Evolutionary conservation across 768 basidiomycete species (phyloP), one percentile per base, ranked within the genome.

Genomic region (Hemileccinum rubropunctum): DNA sequence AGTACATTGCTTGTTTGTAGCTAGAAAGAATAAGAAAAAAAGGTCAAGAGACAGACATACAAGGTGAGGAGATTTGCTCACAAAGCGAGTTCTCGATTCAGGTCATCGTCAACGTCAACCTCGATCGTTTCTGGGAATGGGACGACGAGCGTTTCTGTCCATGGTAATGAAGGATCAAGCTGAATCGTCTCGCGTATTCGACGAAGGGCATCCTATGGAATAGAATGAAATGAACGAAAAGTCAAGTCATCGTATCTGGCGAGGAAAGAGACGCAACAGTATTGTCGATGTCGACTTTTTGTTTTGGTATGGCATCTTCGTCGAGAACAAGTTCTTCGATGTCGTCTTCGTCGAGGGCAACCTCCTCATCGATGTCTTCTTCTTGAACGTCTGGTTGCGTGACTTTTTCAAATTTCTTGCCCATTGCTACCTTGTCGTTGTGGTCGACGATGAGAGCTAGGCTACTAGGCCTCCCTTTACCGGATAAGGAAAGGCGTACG

Each of bases 21-120:
- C 95, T 98, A 62, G 2, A 55, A 30, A n/a, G n/a, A n/a, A n/a
- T n/a, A n/a, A n/a, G n/a, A 42, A 39, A 55, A 30, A 23, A 26
- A 9, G 0, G 38, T 54, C n/a, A 37, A 33, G 6, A 13, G 6
- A 32, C 4, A n/a, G 12, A 27, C 23, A 6, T 9, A 4, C 6
- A 4, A 9, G 10, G 33, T 36, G 10, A 15, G 12, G 4, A 7
- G 1, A 6, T 23, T 33, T 17, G 7, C 91, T 53, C 67, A 98
- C 94, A 99, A 98, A 15, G 92, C 90, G 37, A 98, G 81, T 71
- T 99, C 97, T 51, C 97, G 88, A 58, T 91, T 88, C 21, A 99
- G 76, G 68, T 98, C 95, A 67, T 94, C 88, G 45, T 88, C 69
- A 21, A 92, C 84, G 56, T 92, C 87, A 28, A 84, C 85, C 4